Conservation (phyloP, 1,284 basidiomycete genomes). For the Sporisorium exsertum region DNA sequence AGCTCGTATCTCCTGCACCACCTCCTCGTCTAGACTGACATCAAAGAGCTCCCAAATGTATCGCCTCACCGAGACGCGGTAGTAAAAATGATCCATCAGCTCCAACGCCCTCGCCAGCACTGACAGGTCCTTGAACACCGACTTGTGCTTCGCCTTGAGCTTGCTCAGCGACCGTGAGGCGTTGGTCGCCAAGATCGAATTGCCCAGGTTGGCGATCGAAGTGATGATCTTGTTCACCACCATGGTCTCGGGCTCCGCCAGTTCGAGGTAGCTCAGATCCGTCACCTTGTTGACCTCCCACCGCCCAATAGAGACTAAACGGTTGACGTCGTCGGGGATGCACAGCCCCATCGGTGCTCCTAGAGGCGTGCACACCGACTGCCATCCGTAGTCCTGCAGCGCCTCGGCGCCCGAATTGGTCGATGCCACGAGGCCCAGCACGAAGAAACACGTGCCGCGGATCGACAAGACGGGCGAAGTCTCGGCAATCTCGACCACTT, state of each 20-base stretch:
- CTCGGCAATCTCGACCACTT: constrained; percentile 90
- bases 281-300: constrained; percentile 73
- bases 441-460: constrained; percentile 95
- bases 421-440: constrained; percentile 83
- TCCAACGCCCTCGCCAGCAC: constrained; percentile 59
- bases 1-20: constrained; percentile 24
- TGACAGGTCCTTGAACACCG: constrained; percentile 47
- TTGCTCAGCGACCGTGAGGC: constrained; percentile 58
- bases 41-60: constrained; percentile 94
- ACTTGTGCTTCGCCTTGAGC: constrained; percentile 72
- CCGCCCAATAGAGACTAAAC: constrained; percentile 83
- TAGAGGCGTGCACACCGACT: constrained; percentile 80
- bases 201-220: constrained; percentile 91
- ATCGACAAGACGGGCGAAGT: constrained; percentile 89
- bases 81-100: constrained; percentile 75
- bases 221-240: constrained; percentile 87
- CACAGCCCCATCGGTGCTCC: constrained; percentile 89
- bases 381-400: constrained; percentile 89
- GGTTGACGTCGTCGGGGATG: constrained; percentile 83
- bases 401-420: constrained; percentile 82
- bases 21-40: constrained; percentile 58
- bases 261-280: constrained; percentile 36
- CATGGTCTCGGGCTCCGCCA: constrained; percentile 72
- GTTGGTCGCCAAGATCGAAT: constrained; percentile 84
- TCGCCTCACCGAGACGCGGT: constrained; percentile 81